A percentile compares a stretch with the other conserved stretches of the same genome.
These are phyloP conservation scores for Setaria italica DNA, from an alignment of 202 grass and related monocot genomes.

Conservation along the genomic window DNA sequence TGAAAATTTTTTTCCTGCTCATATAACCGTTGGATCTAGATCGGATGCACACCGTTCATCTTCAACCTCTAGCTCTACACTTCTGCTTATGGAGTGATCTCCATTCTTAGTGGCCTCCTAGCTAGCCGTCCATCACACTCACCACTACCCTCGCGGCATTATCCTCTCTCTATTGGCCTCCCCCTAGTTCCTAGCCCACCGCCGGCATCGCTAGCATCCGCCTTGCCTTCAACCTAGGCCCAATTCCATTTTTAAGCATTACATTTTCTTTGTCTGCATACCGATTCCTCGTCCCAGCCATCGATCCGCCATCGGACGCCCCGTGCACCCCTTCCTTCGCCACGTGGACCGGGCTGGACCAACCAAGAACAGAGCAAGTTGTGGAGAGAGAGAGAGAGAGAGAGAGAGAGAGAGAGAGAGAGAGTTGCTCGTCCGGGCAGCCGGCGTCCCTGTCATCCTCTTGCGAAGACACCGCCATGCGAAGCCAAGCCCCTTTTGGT, in stretches of 20 bases:
- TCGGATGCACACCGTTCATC: no score
- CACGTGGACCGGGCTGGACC: neutral
- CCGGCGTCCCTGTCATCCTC: conserved; percentile 42
- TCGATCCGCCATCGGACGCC: neutral
- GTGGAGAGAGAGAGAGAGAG: neutral
- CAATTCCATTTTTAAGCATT: no score
- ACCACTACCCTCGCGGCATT: no score
- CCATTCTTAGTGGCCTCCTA: no score
- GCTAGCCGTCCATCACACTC: no score
- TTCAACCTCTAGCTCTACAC: no score
- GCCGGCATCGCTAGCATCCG: no score
- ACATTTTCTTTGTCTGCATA: neutral
- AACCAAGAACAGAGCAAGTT: neutral
- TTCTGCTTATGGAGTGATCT: no score
- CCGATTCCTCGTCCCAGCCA: neutral
- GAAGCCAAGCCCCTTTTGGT: conserved; percentile 12
- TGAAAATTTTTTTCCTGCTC: neutral
- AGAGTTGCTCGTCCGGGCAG: neutral
- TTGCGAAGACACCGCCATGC: conserved; percentile 48
- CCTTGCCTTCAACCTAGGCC: no score
- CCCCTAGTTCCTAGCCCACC: no score
- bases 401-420: neutral
- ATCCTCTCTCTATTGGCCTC: no score
- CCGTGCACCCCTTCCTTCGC: neutral
- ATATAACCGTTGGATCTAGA: no score